These are phyloP conservation scores for Luzula sylvatica DNA, from an alignment of 176 grass and related monocot genomes.

Conservation along the genomic window DNA sequence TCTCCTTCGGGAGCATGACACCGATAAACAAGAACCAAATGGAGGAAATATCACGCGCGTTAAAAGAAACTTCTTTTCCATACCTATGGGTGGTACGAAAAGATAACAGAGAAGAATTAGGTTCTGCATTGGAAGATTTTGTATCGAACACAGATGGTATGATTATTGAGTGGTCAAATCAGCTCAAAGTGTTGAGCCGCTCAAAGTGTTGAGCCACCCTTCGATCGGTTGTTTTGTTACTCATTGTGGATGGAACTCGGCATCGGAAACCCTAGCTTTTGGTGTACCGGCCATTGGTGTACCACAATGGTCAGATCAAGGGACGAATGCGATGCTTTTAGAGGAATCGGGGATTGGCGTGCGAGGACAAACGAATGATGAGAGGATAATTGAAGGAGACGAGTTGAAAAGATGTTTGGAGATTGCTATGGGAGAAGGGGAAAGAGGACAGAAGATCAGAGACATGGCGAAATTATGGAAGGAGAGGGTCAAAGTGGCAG, in stretches of 20 bases:
- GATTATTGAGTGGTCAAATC: constrained; percentile 45
- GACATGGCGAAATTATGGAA: constrained; percentile 8
- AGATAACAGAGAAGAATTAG: constrained; percentile 10
- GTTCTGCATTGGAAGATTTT: neutral
- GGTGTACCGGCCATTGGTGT: constrained; percentile 25
- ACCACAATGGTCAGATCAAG: constrained; percentile 29
- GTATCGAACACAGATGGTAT: constrained; percentile 18
- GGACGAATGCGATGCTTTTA: constrained; percentile 17
- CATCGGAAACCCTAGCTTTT: constrained; percentile 21
- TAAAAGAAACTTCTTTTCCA: constrained; percentile 16
- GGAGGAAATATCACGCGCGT: constrained; percentile 26
- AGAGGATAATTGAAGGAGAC: constrained; percentile 11
- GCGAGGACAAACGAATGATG: neutral
- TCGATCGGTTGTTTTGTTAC: constrained; percentile 44
- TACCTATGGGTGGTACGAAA: constrained; percentile 36
- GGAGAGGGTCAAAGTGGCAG: neutral
- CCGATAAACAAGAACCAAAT: constrained; percentile 20
- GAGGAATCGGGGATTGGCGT: constrained; percentile 25
- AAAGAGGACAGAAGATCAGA: constrained; percentile 9
- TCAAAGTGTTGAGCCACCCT: constrained; percentile 32
- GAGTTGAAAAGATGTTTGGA: constrained; percentile 50
- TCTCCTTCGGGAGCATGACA: constrained; percentile 52
- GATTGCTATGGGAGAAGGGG: constrained; percentile 24
- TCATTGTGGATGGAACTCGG: constrained; percentile 63
- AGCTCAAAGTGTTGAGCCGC: no score